Conservation (phyloP, 306 rosid genomes). For the Medicago lupulina region DNA sequence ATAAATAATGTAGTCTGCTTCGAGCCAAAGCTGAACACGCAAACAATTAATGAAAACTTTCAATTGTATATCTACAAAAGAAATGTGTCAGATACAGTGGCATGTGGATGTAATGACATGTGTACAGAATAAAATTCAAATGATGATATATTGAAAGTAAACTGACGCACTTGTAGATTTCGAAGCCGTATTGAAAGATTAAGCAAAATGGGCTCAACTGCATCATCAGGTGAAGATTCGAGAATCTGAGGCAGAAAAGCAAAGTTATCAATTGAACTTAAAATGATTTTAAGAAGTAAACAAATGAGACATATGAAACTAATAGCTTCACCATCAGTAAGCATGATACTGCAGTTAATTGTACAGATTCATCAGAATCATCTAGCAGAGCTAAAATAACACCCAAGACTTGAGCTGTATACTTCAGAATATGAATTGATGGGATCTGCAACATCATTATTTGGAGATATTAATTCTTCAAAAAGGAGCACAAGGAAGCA, state of each 20-base stretch:
- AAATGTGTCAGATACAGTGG: not conserved
- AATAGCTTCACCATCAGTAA: conserved; percentile 72
- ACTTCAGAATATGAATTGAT: conserved; percentile 67
- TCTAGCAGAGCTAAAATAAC: conserved; percentile 92
- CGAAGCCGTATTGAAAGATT: conserved; percentile 85
- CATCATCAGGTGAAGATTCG: conserved; percentile 80
- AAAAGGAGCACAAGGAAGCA: conserved; percentile 18
- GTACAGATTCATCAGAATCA: conserved; percentile 89
- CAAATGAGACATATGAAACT: conserved; percentile 13
- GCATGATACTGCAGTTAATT: conserved; percentile 91
- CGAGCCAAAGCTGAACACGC: not conserved
- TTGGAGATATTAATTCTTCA: conserved; percentile 35
- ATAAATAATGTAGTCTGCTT: conserved; percentile 5
- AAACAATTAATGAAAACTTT: conserved; percentile 1
- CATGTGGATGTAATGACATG: conserved; percentile 25
- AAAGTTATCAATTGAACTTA: conserved; percentile 41
- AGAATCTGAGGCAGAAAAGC: conserved; percentile 63
- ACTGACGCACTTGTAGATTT: conserved; percentile 78
- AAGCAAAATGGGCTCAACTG: conserved; percentile 87
- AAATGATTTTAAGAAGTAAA: conserved; percentile 21
- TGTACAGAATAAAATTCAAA: conserved; percentile 12
- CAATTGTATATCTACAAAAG: conserved; percentile 3
- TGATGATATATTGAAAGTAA: not conserved
- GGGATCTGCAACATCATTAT: conserved; percentile 71
- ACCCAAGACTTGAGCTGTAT: conserved; percentile 83